Evolutionary conservation across 495 filamentous ascomycete species (phyloP).

Genomic region (Neurospora africana): DNA sequence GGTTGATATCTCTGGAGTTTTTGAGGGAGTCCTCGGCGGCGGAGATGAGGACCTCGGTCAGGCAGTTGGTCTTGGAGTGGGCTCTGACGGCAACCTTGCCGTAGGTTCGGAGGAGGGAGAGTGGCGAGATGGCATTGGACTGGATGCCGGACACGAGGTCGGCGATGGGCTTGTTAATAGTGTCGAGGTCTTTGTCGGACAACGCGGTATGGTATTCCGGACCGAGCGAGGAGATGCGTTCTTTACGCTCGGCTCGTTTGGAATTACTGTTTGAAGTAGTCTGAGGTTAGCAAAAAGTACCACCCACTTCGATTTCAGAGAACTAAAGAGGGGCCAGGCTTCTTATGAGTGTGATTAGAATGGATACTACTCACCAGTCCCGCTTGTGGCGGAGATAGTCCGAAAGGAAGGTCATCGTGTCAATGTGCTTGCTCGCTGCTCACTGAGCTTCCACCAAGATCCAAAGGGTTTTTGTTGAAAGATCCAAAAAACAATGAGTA

Average conservation of each 20-base stretch:
- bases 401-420: constrained; percentile 39
- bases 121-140: constrained; percentile 47
- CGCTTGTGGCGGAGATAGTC: constrained; percentile 50
- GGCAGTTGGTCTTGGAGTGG: constrained; percentile 78
- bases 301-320: background rate
- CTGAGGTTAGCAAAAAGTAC: background rate
- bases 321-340: background rate
- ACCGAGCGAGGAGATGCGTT: constrained; percentile 57
- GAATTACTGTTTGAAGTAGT: constrained; percentile 45
- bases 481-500: background rate
- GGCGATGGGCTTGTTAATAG: constrained; percentile 65
- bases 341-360: background rate
- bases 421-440: background rate
- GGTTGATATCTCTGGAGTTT: constrained; percentile 46
- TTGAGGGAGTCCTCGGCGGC: constrained; percentile 68
- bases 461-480: background rate
- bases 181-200: constrained; percentile 46
- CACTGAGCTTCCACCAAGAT: background rate
- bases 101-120: constrained; percentile 77
- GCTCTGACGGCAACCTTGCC: constrained; percentile 80
- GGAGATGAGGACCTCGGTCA: constrained; percentile 80
- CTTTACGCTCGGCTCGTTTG: constrained; percentile 67
- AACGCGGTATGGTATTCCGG: constrained; percentile 54
- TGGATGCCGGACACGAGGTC: constrained; percentile 72
- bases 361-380: constrained; percentile 40